phyloP scores from a whole-genome alignment of 2,329 filamentous ascomycete genomes.

The Lomentospora prolificans region DNA sequence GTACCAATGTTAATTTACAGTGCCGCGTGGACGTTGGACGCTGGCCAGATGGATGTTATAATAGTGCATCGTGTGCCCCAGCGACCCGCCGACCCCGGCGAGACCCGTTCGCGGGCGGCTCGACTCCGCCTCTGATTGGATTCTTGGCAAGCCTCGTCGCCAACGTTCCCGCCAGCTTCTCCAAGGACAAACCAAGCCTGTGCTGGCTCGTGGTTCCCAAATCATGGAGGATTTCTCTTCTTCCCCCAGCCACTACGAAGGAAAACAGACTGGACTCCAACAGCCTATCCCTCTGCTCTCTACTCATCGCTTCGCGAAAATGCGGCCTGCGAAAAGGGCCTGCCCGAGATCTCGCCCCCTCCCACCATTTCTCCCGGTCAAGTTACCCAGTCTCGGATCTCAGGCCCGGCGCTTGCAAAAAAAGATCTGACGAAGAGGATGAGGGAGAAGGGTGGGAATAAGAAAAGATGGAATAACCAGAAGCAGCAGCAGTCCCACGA shows the following conservation, averaged over 20 bases:
- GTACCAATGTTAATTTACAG: neutral
- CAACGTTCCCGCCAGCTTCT: neutral
- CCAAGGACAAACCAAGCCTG: too few species aligned
- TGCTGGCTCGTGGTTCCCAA: too few species aligned
- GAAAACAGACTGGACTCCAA: neutral
- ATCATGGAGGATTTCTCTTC: too few species aligned
- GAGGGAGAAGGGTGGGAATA: too few species aligned
- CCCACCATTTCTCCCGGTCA: too few species aligned
- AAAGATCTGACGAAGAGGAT: too few species aligned
- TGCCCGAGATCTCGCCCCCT: too few species aligned
- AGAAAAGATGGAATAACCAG: too few species aligned
- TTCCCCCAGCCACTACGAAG: neutral
- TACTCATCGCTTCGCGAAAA: neutral
- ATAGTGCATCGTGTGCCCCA: neutral
- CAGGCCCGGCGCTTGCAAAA: too few species aligned
- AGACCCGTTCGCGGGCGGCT: neutral
- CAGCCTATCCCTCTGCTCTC: neutral
- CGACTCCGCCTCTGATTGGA: neutral
- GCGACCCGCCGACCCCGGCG: neutral
- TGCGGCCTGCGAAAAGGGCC: neutral
- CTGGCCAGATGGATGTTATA: too few species aligned
- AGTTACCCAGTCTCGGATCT: too few species aligned
- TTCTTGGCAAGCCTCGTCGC: neutral
- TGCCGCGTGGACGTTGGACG: neutral
- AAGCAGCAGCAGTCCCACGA: too few species aligned